Evolutionary conservation across 768 basidiomycete genomes (phyloP).

Genomic region (Boletus rex-veris): DNA sequence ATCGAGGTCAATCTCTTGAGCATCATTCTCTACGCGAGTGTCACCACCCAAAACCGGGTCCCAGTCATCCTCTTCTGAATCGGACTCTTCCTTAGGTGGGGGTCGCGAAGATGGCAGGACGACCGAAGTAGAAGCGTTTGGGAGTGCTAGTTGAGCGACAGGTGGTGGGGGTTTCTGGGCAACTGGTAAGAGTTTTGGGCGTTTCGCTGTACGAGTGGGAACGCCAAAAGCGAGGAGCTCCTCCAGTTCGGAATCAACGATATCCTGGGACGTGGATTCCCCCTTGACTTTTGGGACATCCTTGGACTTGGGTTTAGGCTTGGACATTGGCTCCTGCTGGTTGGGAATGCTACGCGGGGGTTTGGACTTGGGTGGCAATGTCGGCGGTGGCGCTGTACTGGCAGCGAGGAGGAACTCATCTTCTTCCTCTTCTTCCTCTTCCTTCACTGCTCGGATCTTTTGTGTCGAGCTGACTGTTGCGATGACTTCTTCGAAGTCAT

Average conservation of each 20-base stretch:
- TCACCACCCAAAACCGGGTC: constrained; percentile 39
- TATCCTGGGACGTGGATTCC: constrained; percentile 14
- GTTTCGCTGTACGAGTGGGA: constrained; percentile 40
- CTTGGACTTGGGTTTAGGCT: constrained; percentile 28
- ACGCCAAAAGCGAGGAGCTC: constrained; percentile 49
- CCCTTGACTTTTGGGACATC: constrained; percentile 21
- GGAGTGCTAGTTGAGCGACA: constrained; percentile 37
- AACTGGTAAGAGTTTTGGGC: constrained; percentile 23
- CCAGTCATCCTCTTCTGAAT: constrained; percentile 53
- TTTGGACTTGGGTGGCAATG: constrained; percentile 35
- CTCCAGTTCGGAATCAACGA: constrained; percentile 35
- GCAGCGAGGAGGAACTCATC: constrained; percentile 31
- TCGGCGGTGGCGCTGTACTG: constrained; percentile 13
- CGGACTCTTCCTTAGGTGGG: constrained; percentile 33
- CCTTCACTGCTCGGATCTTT: constrained; percentile 33
- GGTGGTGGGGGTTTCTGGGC: constrained; percentile 10
- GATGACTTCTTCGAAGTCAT: constrained; percentile 43
- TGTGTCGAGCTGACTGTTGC: constrained; percentile 24
- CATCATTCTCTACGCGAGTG: constrained; percentile 25
- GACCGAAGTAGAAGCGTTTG: constrained; percentile 31
- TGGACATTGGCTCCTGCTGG: constrained; percentile 19
- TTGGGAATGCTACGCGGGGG: constrained; percentile 24
- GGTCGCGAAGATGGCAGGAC: constrained; percentile 29
- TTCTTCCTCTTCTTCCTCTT: constrained; percentile 30
- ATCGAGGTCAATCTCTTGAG: constrained; percentile 35